Conservation (phyloP, 352 stramenopile species). For the Globisporangium takayamanum region DNA sequence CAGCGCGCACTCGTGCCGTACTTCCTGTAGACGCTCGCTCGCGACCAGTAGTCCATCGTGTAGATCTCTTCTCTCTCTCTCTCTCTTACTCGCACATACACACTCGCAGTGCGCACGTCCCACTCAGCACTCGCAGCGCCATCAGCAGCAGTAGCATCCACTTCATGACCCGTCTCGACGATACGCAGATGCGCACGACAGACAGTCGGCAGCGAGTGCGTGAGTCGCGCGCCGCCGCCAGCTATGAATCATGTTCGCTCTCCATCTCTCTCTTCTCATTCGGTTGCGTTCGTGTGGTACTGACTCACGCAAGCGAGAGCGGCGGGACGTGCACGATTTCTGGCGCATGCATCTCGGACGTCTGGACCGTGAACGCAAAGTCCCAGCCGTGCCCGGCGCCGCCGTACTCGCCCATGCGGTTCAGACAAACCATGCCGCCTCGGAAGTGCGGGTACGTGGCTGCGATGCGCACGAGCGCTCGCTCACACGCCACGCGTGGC, state of each 20-base stretch:
- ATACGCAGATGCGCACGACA: too few species aligned
- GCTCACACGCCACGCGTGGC: constrained; percentile 56
- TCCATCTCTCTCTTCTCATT: neutral
- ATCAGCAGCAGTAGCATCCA: too few species aligned
- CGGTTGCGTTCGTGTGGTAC: constrained; percentile 1
- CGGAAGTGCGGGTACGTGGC: constrained; percentile 53
- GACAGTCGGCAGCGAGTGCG: too few species aligned
- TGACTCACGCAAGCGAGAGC: constrained; percentile 20
- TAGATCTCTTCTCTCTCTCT: neutral
- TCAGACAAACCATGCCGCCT: constrained; percentile 77
- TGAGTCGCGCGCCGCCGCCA: neutral
- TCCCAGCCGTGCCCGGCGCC: constrained; percentile 67
- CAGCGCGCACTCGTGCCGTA: constrained; percentile 79
- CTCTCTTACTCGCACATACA: too few species aligned
- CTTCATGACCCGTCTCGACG: neutral
- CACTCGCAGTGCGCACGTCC: too few species aligned
- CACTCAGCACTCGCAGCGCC: too few species aligned
- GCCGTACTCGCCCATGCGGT: constrained; percentile 63
- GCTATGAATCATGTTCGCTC: constrained; percentile 1
- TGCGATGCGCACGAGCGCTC: constrained; percentile 45
- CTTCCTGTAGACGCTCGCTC: constrained; percentile 61
- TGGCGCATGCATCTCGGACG: constrained; percentile 42
- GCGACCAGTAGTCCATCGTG: neutral
- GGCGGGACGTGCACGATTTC: constrained; percentile 46
- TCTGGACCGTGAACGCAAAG: constrained; percentile 66